Evolutionary conservation across 495 filamentous ascomycete species (phyloP).

Genomic region (Apiosordaria backusii): DNA sequence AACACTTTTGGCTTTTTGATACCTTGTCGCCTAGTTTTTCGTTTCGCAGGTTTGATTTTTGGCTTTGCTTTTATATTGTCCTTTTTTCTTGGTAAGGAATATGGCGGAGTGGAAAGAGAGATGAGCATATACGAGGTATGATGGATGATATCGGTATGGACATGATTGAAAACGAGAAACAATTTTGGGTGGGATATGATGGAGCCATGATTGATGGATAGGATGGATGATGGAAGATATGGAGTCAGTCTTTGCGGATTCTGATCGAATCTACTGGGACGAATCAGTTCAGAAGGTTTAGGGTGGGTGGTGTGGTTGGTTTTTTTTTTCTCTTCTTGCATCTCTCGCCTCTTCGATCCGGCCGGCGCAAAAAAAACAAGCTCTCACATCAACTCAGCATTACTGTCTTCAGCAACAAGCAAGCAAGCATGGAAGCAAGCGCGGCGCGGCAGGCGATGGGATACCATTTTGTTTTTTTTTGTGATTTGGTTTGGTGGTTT

Average conservation of each 20-base stretch:
- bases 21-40: conserved; percentile 30
- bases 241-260: too few species aligned
- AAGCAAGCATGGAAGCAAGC: not conserved
- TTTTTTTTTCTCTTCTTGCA: not conserved
- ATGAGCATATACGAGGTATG: not conserved
- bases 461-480: conserved; percentile 10
- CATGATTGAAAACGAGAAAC: not conserved
- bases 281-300: not conserved
- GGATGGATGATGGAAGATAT: not conserved
- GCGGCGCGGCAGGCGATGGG: conserved; percentile 11
- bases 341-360: not conserved
- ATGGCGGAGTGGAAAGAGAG: not conserved
- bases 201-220: not conserved
- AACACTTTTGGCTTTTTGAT: conserved; percentile 26
- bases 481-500: conserved; percentile 13
- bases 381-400: not conserved
- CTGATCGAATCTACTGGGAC: not conserved
- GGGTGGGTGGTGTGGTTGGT: not conserved
- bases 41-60: conserved; percentile 6
- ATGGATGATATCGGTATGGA: not conserved
- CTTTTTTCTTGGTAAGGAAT: conserved; percentile 10
- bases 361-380: conserved; percentile 13
- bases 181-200: not conserved
- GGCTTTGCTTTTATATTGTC: conserved; percentile 1
- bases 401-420: too few species aligned